phyloP scores from a whole-genome alignment of 1,284 basidiomycete genomes.

The Uromyces viciae-fabae region DNA sequence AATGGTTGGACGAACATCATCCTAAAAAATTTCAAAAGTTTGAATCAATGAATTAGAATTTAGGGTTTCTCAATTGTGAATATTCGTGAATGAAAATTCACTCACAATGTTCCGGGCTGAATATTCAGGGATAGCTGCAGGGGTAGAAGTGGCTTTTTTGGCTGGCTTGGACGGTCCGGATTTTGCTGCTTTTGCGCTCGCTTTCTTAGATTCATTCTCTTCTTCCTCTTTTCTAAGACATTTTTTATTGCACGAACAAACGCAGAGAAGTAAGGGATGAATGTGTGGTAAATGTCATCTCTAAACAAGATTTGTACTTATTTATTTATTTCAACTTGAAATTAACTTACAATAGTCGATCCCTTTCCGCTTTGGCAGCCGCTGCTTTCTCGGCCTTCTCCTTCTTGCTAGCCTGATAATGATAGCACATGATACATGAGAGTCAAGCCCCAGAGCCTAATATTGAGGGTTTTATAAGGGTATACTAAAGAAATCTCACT shows the following conservation, averaged over 20 bases:
- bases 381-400: conserved; percentile 44
- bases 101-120: conserved; percentile 32
- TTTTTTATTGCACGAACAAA: no score
- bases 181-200: not conserved
- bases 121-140: conserved; percentile 25
- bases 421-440: no score
- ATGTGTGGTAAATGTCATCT: no score
- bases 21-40: not conserved
- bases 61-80: no score
- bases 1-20: conserved; percentile 2
- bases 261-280: no score
- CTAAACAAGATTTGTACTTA: no score
- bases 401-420: conserved; percentile 25
- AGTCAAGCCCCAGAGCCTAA: not conserved
- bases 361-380: conserved; percentile 36
- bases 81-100: no score
- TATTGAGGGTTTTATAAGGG: not conserved
- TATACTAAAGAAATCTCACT: not conserved
- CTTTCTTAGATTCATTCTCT: conserved; percentile 26
- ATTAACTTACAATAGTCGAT: conserved; percentile 40
- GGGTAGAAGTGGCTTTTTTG: conserved; percentile 4
- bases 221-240: conserved; percentile 42
- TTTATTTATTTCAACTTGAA: no score
- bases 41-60: not conserved
- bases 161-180: conserved; percentile 21